Base-by-base conservation (phyloP, 768 basidiomycete species). In the Trametes coccinea region DNA sequence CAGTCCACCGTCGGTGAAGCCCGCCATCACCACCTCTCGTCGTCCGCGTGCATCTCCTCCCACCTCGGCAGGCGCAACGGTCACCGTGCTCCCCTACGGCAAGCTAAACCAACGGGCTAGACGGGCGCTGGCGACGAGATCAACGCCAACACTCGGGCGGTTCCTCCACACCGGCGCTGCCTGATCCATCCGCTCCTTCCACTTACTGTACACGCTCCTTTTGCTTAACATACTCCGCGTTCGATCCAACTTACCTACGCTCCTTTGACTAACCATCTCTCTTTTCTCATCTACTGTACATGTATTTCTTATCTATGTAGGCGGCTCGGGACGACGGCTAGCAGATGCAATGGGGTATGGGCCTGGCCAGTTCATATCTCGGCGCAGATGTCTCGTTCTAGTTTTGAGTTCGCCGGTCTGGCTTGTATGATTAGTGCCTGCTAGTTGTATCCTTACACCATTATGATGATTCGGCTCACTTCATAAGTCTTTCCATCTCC, bases 81-180 rank as follows among this genome's bases (percentile, higher is more conserved):
- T 52, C 37, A 34, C n/a, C 34, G 50, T 40, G 2, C 6, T 52
- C 5, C 34, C 50, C 16, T 6, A 37, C 14, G 50, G 34, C 34
- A 52, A 52, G 37, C 50, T 52, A 37, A 52, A 52, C 37, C 50
- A 52, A 22, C 50, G 50, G 37, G 50, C 50, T 22, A 37, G 50
- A 34, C 50, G 50, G 50, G 50, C 50, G 22, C n/a, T 52, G 34
- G 34, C 50, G 37, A 37, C 34, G 34, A 5, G 34, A 11, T 9
- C 50, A 9, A 31, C 14, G 34, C 16, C 31, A 14, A 50, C 31
- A 30, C 50, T 52, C 34, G 34, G 37, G 13, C n/a, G 17, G 2
- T 52, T 52, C 37, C 34, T 52, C 37, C 16, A 39, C 10, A 3
- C 34, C 27, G 14, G 7, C n/a, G 22, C 17, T 7, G 37, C 34